Evolutionary conservation across 345 rosid genomes (phyloP).

Genomic region (Brassica juncea): DNA sequence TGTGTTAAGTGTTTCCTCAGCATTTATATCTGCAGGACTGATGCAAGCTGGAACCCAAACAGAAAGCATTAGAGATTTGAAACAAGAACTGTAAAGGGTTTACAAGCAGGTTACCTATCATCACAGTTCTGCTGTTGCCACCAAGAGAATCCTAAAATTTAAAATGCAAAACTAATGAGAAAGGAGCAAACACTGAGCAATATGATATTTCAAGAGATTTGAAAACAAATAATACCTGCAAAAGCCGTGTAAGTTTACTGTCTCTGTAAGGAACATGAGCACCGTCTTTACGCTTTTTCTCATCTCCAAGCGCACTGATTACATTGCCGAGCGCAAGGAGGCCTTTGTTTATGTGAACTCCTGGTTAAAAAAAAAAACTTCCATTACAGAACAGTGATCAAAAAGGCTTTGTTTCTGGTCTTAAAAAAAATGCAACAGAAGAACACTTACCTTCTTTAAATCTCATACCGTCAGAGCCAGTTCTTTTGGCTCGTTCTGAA

Average conservation of each 20-base stretch:
- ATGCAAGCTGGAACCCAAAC: constrained; percentile 70
- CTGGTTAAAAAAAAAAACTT: constrained; percentile 44
- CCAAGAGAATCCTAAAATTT: constrained; percentile 88
- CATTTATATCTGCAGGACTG: constrained; percentile 98
- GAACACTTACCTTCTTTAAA: constrained; percentile 85
- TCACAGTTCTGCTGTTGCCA: constrained; percentile 97
- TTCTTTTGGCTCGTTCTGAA: constrained; percentile 96
- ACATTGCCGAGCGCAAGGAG: constrained; percentile 99
- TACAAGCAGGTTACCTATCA: constrained; percentile 69
- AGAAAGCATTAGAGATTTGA: not conserved
- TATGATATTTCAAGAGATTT: not conserved
- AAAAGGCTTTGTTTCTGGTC: constrained; percentile 7
- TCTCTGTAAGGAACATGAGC: constrained; percentile 95
- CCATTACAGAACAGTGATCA: constrained; percentile 18
- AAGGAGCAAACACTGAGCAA: not conserved
- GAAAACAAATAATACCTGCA: constrained; percentile 63
- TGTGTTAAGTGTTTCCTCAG: constrained; percentile 97
- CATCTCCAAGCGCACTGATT: constrained; percentile 98
- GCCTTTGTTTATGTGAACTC: constrained; percentile 96
- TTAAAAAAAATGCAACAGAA: not conserved
- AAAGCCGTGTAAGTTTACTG: constrained; percentile 95
- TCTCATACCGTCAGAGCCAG: constrained; percentile 95
- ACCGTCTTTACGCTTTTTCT: constrained; percentile 94
- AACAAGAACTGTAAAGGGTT: constrained; percentile 6
- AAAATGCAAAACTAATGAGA: not conserved